Base-by-base conservation (phyloP, 495 filamentous ascomycete genomes). In the Hamigera avellanea region DNA sequence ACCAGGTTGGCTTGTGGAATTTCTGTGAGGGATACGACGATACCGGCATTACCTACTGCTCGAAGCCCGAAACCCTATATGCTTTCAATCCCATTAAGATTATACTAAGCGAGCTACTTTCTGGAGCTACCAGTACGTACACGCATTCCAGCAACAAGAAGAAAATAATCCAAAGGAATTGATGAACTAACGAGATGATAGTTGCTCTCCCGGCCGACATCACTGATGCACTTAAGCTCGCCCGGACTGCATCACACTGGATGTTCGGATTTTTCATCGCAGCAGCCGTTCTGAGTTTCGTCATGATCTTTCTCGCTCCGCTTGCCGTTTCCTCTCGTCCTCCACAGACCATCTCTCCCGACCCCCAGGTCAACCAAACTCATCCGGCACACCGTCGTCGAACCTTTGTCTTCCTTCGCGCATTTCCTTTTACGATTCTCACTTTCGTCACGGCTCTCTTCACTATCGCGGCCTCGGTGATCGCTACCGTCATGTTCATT, bases 21-120 rank as follows among this genome's bases (percentile, higher is more conserved):
- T 93, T 80, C 53, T 95, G 88, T 48, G 83, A 89, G 59, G 88
- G 88, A 13, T 88, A 86, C 57, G 57, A 76, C 29, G 66, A 66
- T 30, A 58, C 72, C 40, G 82, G 83, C 4, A 78, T 91, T 34
- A 89, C 83, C 7, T 53, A 53, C 41, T 95, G 88, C 59, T 81
- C 76, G 21, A 61, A 66, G 13, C 76, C 86, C 6, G 32, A 73
- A 44, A 61, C 63, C 13, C 59, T 89, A 15, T 95, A 91, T 53
- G 88, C 82, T 74, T 95, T 95, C 61, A 81, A 95, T 58, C 88
- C 87, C 0, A 80, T 95, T 23, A 59, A 78, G 32, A 84, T 95
- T 39, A 57, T 95, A 14, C 54, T 82, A 33, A 71, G 62, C 41
- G 81, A 94, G 54, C 69, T 95, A 14, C 61, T 95, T 4, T 56